Percentiles rank a stretch among this genome's conserved stretches.
phyloP scores from a whole-genome alignment of 331 rosid genomes.

The Quercus lobata region DNA sequence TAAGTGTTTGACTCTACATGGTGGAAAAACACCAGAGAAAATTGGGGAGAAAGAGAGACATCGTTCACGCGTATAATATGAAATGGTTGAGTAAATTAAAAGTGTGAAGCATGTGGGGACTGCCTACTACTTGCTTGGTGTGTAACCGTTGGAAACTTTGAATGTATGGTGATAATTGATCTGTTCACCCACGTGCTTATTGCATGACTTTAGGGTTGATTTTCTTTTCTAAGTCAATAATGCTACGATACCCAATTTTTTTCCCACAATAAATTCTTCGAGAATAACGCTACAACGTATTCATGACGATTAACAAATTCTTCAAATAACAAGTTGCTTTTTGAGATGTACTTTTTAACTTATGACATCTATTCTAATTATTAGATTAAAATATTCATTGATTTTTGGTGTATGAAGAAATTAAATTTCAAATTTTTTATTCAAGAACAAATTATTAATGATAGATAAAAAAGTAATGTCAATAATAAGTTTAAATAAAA shows the following conservation, averaged over 20 bases:
- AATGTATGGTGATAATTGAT: neutral
- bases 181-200: neutral
- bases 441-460: accelerated
- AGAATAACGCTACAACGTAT: too few species aligned
- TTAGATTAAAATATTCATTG: accelerated
- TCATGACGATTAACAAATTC: too few species aligned
- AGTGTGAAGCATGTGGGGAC: too few species aligned
- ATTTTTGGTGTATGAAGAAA: accelerated
- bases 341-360: too few species aligned
- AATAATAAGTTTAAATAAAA: accelerated
- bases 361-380: accelerated
- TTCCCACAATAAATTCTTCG: too few species aligned
- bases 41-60: neutral
- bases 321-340: too few species aligned
- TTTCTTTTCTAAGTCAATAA: neutral
- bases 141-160: neutral
- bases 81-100: too few species aligned
- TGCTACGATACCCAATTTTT: too few species aligned
- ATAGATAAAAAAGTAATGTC: accelerated
- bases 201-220: neutral
- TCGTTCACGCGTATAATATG: neutral
- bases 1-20: neutral
- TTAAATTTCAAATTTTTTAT: accelerated
- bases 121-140: too few species aligned
- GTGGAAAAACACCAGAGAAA: neutral